These are phyloP conservation scores for Phoma sp. DNA, from an alignment of 2,329 filamentous ascomycete genomes.

Conservation along the genomic window DNA sequence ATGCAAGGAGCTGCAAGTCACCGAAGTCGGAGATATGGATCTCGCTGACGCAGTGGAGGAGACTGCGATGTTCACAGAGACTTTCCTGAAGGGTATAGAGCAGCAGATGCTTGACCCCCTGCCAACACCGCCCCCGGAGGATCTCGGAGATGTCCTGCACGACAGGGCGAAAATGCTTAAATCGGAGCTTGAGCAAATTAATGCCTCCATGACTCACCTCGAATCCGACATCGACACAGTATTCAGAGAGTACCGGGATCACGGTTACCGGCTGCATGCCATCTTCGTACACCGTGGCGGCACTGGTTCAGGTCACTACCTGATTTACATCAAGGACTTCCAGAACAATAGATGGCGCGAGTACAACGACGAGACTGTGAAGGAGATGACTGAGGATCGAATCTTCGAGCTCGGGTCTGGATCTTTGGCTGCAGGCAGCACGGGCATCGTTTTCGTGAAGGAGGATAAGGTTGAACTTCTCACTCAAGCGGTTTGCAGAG, in stretches of 20 bases:
- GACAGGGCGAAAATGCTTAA: conserved; percentile 31
- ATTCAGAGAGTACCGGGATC: conserved; percentile 67
- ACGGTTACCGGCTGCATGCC: conserved; percentile 84
- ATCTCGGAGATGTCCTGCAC: conserved; percentile 28
- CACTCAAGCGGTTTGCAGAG: conserved; percentile 58
- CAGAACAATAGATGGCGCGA: conserved; percentile 81
- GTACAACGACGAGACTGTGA: conserved; percentile 89
- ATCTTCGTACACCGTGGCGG: conserved; percentile 88
- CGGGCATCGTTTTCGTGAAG: conserved; percentile 82
- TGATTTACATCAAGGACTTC: conserved; percentile 95
- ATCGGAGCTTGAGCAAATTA: conserved; percentile 34
- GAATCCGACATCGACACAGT: conserved; percentile 60
- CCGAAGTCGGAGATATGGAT: conserved; percentile 38
- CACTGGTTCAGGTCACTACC: conserved; percentile 78
- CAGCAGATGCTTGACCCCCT: conserved; percentile 10
- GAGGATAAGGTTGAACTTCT: conserved; percentile 66
- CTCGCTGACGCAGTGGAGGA: conserved; percentile 41
- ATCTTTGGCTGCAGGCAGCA: conserved; percentile 51
- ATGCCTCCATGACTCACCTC: conserved; percentile 52
- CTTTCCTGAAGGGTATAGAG: conserved; percentile 6
- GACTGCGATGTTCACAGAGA: conserved; percentile 31
- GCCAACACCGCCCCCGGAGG: conserved; percentile 28
- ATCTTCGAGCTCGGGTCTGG: conserved; percentile 72
- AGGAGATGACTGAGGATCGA: conserved; percentile 66
- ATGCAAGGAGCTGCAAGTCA: conserved; percentile 49